Conservation (phyloP, 805 yeast genomes). For the Yamadazyma endophytica region DNA sequence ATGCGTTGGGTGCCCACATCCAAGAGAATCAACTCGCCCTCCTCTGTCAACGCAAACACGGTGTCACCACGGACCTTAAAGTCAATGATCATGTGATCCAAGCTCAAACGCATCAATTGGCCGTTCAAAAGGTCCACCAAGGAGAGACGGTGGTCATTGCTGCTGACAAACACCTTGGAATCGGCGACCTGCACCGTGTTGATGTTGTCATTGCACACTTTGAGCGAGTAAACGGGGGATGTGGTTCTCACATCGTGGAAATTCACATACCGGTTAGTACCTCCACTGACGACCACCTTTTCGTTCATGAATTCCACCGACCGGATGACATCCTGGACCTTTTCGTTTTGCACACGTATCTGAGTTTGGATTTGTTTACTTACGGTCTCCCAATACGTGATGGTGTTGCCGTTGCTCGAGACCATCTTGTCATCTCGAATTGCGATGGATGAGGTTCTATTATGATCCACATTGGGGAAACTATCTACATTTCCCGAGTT, state of each 20-base stretch:
- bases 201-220: constrained; percentile 21
- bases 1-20: neutral
- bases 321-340: constrained; percentile 14
- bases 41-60: constrained; percentile 5
- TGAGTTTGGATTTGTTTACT: constrained; percentile 1
- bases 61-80: constrained; percentile 4
- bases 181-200: constrained; percentile 14
- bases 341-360: constrained; percentile 3
- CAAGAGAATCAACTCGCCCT: constrained; percentile 6
- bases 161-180: constrained; percentile 13
- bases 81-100: constrained; percentile 7
- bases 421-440: constrained; percentile 2
- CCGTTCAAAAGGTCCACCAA: constrained; percentile 20
- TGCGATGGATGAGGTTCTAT: neutral
- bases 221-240: constrained; percentile 12
- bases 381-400: constrained; percentile 18
- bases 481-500: neutral
- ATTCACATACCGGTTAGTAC: constrained; percentile 18
- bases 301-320: constrained; percentile 17
- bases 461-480: neutral
- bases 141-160: constrained; percentile 19
- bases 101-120: too few relatives aligned
- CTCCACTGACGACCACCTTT: constrained; percentile 20
- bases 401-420: constrained; percentile 13
- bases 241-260: constrained; percentile 19